These are phyloP conservation scores for Kodamaea sp. DNA, from an alignment of 1,139 yeast species.

Conservation along the genomic window DNA sequence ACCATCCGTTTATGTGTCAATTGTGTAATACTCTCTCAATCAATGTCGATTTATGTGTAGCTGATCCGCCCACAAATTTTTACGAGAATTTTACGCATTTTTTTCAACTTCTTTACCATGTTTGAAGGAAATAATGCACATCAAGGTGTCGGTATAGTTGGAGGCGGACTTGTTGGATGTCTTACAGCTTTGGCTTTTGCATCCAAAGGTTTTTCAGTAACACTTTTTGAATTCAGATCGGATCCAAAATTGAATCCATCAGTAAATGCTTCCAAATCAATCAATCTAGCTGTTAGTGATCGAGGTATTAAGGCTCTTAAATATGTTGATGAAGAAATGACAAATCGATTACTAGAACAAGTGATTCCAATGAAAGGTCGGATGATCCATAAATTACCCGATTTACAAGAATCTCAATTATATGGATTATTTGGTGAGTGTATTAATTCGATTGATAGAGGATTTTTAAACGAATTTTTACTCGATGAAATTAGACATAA, in stretches of 20 bases:
- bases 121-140: constrained; percentile 11
- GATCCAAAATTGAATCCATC: constrained; percentile 31
- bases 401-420: constrained; percentile 62
- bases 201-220: constrained; percentile 68
- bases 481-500: constrained; percentile 56
- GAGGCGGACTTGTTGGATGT: constrained; percentile 90
- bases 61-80: too few relatives aligned
- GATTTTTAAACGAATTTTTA: constrained; percentile 59
- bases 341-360: constrained; percentile 51
- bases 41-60: too few relatives aligned
- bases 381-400: constrained; percentile 75
- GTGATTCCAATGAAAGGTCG: constrained; percentile 86
- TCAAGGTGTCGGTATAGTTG: constrained; percentile 51
- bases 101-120: constrained; percentile 6
- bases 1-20: too few relatives aligned
- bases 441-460: constrained; percentile 82
- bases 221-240: constrained; percentile 57
- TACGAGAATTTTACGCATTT: not conserved
- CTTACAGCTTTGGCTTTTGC: constrained; percentile 79
- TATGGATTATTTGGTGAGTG: constrained; percentile 85
- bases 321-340: constrained; percentile 57
- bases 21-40: too few relatives aligned
- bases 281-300: constrained; percentile 82
- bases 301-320: constrained; percentile 74
- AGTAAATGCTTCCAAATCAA: constrained; percentile 45